These are phyloP conservation scores for Suillus tomentosus DNA, from an alignment of 768 basidiomycete genomes.

Conservation along the genomic window DNA sequence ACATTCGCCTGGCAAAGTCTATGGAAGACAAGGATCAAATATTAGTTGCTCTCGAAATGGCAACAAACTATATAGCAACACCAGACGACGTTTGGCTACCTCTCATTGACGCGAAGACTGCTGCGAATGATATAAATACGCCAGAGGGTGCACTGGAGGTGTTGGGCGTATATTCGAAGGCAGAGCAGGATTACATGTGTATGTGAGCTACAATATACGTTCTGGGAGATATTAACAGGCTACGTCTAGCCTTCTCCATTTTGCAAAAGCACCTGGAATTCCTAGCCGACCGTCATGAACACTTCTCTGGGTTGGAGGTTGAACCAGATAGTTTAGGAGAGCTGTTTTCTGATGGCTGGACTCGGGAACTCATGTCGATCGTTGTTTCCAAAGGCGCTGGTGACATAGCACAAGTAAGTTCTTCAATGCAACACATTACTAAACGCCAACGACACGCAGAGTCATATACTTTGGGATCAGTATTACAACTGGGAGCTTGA, in stretches of 20 bases:
- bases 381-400: slow-evolving; percentile 57
- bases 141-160: slow-evolving; percentile 54
- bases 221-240: background rate
- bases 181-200: slow-evolving; percentile 83
- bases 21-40: slow-evolving; percentile 61
- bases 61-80: slow-evolving; percentile 60
- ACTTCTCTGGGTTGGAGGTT: slow-evolving; percentile 36
- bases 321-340: slow-evolving; percentile 56
- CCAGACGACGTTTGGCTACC: slow-evolving; percentile 77
- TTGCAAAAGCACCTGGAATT: slow-evolving; percentile 71
- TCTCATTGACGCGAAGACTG: slow-evolving; percentile 56
- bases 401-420: slow-evolving; percentile 61
- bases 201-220: slow-evolving; percentile 32
- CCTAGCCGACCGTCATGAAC: slow-evolving; percentile 42
- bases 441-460: slow-evolving; percentile 43
- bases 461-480: slow-evolving; percentile 68
- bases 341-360: slow-evolving; percentile 64
- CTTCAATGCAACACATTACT: background rate
- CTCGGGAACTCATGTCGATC: slow-evolving; percentile 51
- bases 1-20: slow-evolving; percentile 62
- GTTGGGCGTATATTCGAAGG: slow-evolving; percentile 61
- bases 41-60: slow-evolving; percentile 64
- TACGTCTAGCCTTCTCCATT: slow-evolving; percentile 68
- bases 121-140: slow-evolving; percentile 52
- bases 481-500: slow-evolving; percentile 78